These are phyloP conservation scores for Daedaleopsis nitida DNA, from an alignment of 768 basidiomycete genomes.

Conservation along the genomic window DNA sequence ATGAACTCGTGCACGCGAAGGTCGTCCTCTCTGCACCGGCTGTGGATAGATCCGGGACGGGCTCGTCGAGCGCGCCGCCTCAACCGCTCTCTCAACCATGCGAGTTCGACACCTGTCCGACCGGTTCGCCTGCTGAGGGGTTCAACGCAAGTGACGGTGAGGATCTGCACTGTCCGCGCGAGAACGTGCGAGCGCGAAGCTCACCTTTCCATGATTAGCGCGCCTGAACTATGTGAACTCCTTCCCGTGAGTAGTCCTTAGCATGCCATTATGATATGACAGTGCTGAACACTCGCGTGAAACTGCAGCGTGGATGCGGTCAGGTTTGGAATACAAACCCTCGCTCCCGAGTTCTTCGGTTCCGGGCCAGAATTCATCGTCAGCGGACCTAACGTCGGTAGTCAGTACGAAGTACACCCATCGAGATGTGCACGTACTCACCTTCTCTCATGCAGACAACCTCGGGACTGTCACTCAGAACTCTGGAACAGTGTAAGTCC, in stretches of 20 bases:
- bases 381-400: conserved; percentile 38
- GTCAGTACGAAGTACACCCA: conserved; percentile 7
- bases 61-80: conserved; percentile 41
- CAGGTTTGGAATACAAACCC: conserved; percentile 40
- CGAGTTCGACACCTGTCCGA: conserved; percentile 45
- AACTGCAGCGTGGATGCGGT: conserved; percentile 38
- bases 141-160: conserved; percentile 42
- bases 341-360: conserved; percentile 38
- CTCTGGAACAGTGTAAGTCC: conserved; percentile 28
- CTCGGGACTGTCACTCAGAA: conserved; percentile 19
- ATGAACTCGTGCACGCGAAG: conserved; percentile 22
- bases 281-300: not conserved
- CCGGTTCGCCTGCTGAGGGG: conserved; percentile 45
- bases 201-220: conserved; percentile 24
- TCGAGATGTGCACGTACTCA: not conserved
- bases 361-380: conserved; percentile 40
- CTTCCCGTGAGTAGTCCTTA: conserved; percentile 34
- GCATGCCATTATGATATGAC: not conserved
- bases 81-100: conserved; percentile 35
- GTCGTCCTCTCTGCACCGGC: conserved; percentile 51
- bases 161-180: conserved; percentile 8
- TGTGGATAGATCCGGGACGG: conserved; percentile 47
- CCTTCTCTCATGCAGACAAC: conserved; percentile 3
- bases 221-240: conserved; percentile 46
- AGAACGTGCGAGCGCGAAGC: not conserved